Evolutionary conservation across 2,329 filamentous ascomycete genomes (phyloP), one percentile per base, ranked within the genome.

Genomic region (Sodiomyces alkalinus): DNA sequence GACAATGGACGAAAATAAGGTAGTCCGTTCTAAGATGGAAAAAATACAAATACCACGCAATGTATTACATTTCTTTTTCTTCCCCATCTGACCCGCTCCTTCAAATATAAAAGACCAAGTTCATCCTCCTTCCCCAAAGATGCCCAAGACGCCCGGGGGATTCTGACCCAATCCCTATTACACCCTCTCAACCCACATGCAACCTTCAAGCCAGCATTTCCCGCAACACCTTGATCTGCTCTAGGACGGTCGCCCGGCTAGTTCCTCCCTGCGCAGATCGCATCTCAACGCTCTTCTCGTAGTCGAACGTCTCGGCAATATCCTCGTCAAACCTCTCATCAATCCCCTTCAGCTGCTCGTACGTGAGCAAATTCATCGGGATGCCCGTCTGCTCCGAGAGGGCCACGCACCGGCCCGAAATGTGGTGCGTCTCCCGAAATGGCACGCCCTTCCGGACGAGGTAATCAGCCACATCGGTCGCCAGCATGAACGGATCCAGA

Each of bases 401-500:
- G 7, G 74, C 71, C 2, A 83, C 79, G 2, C 74, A 69, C 22
- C 69, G 67, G 2, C 80, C 78, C 5, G 74, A 75, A 42, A 85
- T 80, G 51, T 85, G 79, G 44, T 86, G 80, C 2, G 78, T 79
- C 56, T 86, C 77, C 17, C 79, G 66, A 63, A 86, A 90, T 8
- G 79, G 80, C 11, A 83, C 74, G 19, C 71, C 73, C 48, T 71
- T 74, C 32, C 64, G 55, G 18, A 75, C 69, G 4, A 76, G 56
- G 44, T 68, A 74, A 43, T 79, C 71, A 14, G 70, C 71, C 9
- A 80, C 58, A 41, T 80, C 73, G 2, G 69, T 73, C 10, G 82
- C 82, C 3, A 92, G 68, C 80, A 92, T 90, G 46, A 81, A 78
- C 7, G 78, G 79, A 6, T 81, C 76, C 8, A 93, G 62, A 0